Conservation (phyloP, 2,329 filamentous ascomycete species). For the Epichloe sibirici region DNA sequence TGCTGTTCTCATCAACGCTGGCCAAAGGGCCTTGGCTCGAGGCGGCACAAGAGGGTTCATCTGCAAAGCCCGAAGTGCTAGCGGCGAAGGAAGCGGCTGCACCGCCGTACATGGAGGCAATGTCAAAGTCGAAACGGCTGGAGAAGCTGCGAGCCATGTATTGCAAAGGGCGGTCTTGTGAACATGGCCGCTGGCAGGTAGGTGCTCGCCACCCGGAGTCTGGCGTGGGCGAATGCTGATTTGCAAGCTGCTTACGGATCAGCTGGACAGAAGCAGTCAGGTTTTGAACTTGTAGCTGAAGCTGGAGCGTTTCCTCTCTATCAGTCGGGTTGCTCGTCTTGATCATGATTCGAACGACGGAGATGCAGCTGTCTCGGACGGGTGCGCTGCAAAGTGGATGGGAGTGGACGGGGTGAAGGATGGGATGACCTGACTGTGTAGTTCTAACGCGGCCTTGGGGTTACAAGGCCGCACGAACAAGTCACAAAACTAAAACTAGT, state of each 20-base stretch:
- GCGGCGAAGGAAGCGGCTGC: constrained; percentile 17
- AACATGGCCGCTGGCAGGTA: constrained; percentile 14
- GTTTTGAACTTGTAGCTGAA: not conserved
- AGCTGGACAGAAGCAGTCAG: not conserved
- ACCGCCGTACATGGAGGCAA: constrained; percentile 6
- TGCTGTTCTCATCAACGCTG: constrained; percentile 23
- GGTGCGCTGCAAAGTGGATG: no score
- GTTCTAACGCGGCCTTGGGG: not conserved
- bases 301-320: not conserved
- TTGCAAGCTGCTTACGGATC: not conserved
- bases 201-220: constrained; percentile 4
- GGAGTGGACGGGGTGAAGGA: no score
- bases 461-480: not conserved
- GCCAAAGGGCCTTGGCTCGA: constrained; percentile 20
- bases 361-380: no score
- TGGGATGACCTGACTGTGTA: no score
- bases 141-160: constrained; percentile 34
- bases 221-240: not conserved
- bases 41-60: constrained; percentile 21
- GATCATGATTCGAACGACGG: not conserved
- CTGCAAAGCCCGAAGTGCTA: constrained; percentile 10
- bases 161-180: constrained; percentile 19
- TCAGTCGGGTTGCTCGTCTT: not conserved
- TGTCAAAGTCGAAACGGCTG: constrained; percentile 26
- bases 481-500: not conserved